phyloP scores from a whole-genome alignment of 2,329 filamentous ascomycete genomes.

The Aspergillus oerlinghausenensis region DNA sequence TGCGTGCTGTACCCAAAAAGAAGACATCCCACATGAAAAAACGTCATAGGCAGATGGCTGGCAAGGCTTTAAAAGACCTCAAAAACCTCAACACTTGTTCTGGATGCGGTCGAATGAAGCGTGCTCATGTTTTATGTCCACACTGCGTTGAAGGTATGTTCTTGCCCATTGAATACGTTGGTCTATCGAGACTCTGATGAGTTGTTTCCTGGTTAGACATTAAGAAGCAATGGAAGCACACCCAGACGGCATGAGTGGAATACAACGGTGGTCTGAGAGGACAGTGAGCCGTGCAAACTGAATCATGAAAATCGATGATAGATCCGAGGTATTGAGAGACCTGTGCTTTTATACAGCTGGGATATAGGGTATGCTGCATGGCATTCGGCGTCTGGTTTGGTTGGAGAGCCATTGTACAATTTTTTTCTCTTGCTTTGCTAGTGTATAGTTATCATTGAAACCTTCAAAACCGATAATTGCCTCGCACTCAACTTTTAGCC shows the following conservation, averaged over 20 bases:
- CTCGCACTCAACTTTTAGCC: neutral
- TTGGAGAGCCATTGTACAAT: constrained; percentile 14
- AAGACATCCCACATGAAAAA: constrained; percentile 98
- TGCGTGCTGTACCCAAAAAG: constrained; percentile 94
- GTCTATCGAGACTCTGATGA: constrained; percentile 1
- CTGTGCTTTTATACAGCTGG: constrained; percentile 22
- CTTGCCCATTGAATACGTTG: neutral
- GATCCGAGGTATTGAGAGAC: constrained; percentile 7
- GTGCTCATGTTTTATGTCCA: constrained; percentile 82
- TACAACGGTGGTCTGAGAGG: neutral
- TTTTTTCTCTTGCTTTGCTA: constrained; percentile 5
- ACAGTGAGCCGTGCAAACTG: neutral
- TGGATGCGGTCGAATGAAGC: constrained; percentile 80
- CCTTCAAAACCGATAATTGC: neutral
- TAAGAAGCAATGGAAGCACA: constrained; percentile 42
- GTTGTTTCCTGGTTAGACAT: constrained; percentile 33
- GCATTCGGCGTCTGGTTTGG: constrained; percentile 34
- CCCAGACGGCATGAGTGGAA: constrained; percentile 25
- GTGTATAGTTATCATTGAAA: neutral
- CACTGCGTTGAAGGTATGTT: constrained; percentile 76
- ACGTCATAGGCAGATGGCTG: constrained; percentile 87
- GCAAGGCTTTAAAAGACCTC: constrained; percentile 89
- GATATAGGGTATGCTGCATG: constrained; percentile 32
- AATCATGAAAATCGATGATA: constrained; percentile 3
- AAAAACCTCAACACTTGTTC: constrained; percentile 83